Evolutionary conservation across 163 green algal genomes (phyloP), one percentile per base, ranked within the genome.

Genomic region (Scenedesmus sp.): DNA sequence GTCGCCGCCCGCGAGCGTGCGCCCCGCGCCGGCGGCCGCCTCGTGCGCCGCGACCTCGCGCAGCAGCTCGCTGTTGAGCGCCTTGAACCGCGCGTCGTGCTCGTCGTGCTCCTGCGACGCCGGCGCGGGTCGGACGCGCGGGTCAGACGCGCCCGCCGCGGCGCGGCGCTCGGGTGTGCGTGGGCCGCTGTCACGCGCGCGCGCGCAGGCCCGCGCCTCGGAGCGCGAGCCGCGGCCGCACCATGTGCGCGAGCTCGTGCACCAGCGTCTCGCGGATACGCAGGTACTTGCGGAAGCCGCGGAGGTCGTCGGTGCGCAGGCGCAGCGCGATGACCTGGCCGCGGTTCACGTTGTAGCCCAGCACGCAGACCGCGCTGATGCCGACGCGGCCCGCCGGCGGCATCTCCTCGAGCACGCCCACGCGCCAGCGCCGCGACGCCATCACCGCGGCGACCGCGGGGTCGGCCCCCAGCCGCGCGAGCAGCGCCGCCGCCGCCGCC

Each of bases 171-270:
- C n/a, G n/a, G n/a, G n/a, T n/a, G n/a, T n/a, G n/a, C n/a, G n/a
- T n/a, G n/a, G n/a, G n/a, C n/a, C n/a, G 7, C 7, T 47, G 6
- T 6, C 39, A 47, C 39, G 39, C 39, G 10, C 10, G 39, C 39
- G 39, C 39, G 10, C 39, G 10, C 39, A 47, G 39, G 39, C 39
- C 6, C 6, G 10, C 39, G 39, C 39, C 7, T 47, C 39, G 39
- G 39, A 15, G 10, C 39, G 39, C 39, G 10, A 6, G 39, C 39
- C 39, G 7, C 44, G 7, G 10, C 31, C 71, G 57, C 71, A 94
- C 91, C 89, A 95, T 97, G 91, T 98, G 94, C 1, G 93, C 89
- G 60, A 98, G 84, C 84, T 98, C 94, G 80, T 98, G 93, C 63
- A 95, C 70, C 34, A 98, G 83, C n/a, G 92, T 97, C 70, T 94